These are phyloP conservation scores for Pichia sp. DNA, from an alignment of 1,139 yeast species.

Conservation along the genomic window DNA sequence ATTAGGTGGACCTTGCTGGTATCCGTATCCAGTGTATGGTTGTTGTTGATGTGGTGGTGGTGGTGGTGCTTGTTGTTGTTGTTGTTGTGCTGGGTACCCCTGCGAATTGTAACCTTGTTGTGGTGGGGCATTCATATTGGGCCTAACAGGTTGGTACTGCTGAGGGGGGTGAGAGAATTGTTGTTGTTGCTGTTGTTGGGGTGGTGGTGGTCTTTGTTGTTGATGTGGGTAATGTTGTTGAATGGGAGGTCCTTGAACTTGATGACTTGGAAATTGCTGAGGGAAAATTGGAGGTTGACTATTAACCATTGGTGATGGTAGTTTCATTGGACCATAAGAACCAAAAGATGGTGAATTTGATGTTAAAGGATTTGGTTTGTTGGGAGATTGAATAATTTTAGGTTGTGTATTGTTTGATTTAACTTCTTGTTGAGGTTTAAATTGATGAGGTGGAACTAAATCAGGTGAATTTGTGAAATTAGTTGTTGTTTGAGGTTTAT, in stretches of 20 bases:
- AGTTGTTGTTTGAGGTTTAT: neutral
- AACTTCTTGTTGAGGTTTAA: too few relatives aligned
- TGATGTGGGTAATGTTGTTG: neutral
- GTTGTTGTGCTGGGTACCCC: neutral
- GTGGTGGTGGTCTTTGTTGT: neutral
- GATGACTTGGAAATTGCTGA: neutral
- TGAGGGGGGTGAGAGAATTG: conserved; percentile 2
- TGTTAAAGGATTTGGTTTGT: too few relatives aligned
- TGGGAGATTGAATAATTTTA: neutral
- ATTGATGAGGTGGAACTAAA: conserved; percentile 13
- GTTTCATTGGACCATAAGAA: conserved; percentile 15
- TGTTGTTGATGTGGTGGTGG: conserved; percentile 5
- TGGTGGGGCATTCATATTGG: neutral
- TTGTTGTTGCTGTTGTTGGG: conserved; percentile 1
- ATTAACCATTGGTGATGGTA: conserved; percentile 8
- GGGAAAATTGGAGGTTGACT: neutral
- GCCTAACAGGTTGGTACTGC: conserved; percentile 1
- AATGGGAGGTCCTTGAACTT: neutral
- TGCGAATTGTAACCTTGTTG: conserved; percentile 3
- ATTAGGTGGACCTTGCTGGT: neutral
- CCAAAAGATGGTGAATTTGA: conserved; percentile 9
- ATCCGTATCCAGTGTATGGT: too few relatives aligned
- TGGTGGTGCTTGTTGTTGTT: neutral
- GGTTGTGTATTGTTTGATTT: neutral
- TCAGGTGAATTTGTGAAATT: conserved; percentile 13